phyloP scores from a whole-genome alignment of 1,284 basidiomycete genomes.

The Coniophora puteana region DNA sequence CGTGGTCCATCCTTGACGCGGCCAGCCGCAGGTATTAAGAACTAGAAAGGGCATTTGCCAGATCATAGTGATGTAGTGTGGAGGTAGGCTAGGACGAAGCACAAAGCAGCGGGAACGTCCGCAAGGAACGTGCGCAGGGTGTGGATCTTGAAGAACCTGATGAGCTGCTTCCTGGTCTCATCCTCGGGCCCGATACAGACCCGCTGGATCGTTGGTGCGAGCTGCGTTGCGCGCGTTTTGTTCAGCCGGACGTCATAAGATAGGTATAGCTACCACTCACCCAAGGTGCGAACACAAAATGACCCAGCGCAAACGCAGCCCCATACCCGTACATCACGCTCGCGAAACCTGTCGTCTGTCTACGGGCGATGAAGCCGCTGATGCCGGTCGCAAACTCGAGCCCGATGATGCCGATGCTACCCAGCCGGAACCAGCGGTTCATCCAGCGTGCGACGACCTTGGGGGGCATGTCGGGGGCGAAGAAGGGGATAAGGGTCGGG shows the following conservation, averaged over 20 bases:
- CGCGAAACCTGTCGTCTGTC: not conserved
- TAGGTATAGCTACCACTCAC: slow-evolving; percentile 2
- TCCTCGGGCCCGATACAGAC: slow-evolving; percentile 5
- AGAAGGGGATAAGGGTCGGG: slow-evolving; percentile 4
- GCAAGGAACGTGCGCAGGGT: slow-evolving; percentile 5
- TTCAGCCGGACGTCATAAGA: not conserved
- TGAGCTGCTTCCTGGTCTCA: slow-evolving; percentile 2
- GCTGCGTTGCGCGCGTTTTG: slow-evolving; percentile 2
- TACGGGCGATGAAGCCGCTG: not conserved
- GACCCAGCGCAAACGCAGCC: slow-evolving; percentile 8
- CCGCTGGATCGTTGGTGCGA: slow-evolving; percentile 6
- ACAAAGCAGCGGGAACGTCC: slow-evolving; percentile 11
- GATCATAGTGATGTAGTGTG: too few species aligned
- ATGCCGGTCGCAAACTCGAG: not conserved
- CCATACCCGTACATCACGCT: slow-evolving; percentile 3
- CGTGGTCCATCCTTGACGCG: too few species aligned
- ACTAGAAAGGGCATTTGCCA: too few species aligned
- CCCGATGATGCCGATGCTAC: not conserved
- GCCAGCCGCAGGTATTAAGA: too few species aligned
- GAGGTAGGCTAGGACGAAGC: too few species aligned
- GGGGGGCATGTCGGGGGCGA: slow-evolving; percentile 1
- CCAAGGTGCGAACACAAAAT: slow-evolving; percentile 6
- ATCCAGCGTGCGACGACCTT: slow-evolving; percentile 7
- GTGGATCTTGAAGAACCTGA: slow-evolving; percentile 6
- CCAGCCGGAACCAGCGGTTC: slow-evolving; percentile 7